Evolutionary conservation across 768 basidiomycete genomes (phyloP).

Genomic region (Mycena alexandri): DNA sequence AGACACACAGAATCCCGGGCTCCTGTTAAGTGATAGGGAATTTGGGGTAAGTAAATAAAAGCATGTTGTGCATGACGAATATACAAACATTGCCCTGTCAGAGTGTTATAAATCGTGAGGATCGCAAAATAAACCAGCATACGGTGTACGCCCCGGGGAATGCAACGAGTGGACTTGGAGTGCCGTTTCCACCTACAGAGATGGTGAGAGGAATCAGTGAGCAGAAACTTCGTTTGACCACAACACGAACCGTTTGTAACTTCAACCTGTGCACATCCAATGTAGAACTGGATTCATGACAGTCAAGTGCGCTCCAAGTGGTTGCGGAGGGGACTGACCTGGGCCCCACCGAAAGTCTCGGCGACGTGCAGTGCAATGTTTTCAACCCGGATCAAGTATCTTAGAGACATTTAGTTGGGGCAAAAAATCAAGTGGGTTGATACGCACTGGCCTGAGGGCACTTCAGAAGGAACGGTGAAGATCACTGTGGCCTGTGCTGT

Average conservation of each 20-base stretch:
- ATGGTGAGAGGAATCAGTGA: too few relatives aligned
- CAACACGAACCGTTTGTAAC: conserved; percentile 19
- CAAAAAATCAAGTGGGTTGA: background rate
- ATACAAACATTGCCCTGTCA: conserved; percentile 40
- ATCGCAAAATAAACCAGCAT: background rate
- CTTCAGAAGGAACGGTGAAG: conserved; percentile 31
- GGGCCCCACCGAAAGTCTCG: conserved; percentile 24
- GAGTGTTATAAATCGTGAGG: too few relatives aligned
- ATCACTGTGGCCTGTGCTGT: conserved; percentile 17
- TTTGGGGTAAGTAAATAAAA: background rate
- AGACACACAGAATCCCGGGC: conserved; percentile 32
- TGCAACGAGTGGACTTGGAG: conserved; percentile 49
- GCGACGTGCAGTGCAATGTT: conserved; percentile 36
- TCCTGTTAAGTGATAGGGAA: conserved; percentile 19
- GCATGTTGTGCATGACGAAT: background rate
- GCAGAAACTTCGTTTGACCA: background rate
- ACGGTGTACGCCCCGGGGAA: conserved; percentile 53
- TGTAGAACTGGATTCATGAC: conserved; percentile 30
- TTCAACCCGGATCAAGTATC: conserved; percentile 34
- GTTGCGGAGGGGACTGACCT: background rate
- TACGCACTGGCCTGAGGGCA: conserved; percentile 35
- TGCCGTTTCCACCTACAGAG: conserved; percentile 44
- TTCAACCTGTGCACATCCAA: conserved; percentile 45
- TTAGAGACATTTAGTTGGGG: background rate
- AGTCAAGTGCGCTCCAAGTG: background rate